Evolutionary conservation across 805 yeast species (phyloP).

Genomic region (Babjeviella inositovora): DNA sequence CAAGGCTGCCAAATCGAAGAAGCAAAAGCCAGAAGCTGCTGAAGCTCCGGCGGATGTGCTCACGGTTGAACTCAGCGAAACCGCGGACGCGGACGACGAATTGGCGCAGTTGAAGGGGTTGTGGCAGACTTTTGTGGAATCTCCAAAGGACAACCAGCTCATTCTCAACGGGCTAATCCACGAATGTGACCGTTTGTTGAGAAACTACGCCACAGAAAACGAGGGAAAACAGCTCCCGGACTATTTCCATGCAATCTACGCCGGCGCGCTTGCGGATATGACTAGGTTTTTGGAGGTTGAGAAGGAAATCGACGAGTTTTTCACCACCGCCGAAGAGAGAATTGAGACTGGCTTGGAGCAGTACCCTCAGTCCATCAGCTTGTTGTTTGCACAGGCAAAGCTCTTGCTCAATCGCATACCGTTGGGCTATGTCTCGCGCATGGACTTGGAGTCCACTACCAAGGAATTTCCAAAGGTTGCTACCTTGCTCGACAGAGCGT

Average conservation of each 20-base stretch:
- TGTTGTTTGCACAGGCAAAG: conserved; percentile 37
- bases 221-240: conserved; percentile 16
- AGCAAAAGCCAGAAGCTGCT: conserved; percentile 4
- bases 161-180: conserved; percentile 77
- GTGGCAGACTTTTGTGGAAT: conserved; percentile 43
- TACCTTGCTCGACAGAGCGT: conserved; percentile 25
- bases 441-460: conserved; percentile 21
- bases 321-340: conserved; percentile 62
- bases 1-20: conserved; percentile 26
- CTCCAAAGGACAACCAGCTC: conserved; percentile 45
- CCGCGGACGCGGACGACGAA: conserved; percentile 63
- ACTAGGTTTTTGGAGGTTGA: conserved; percentile 37
- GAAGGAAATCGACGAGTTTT: conserved; percentile 31
- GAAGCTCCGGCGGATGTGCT: conserved; percentile 12
- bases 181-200: conserved; percentile 71
- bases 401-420: conserved; percentile 44
- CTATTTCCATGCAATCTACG: conserved; percentile 59
- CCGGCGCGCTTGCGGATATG: conserved; percentile 50
- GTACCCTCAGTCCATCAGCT: conserved; percentile 25
- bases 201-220: conserved; percentile 15
- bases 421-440: conserved; percentile 33
- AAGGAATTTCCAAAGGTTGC: conserved; percentile 17
- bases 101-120: conserved; percentile 61
- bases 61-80: conserved; percentile 54
- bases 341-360: conserved; percentile 37